A percentile compares a stretch with the other conserved stretches of the same genome.
phyloP scores from a whole-genome alignment of 345 rosid species.

The Schrenkiella parvula region DNA sequence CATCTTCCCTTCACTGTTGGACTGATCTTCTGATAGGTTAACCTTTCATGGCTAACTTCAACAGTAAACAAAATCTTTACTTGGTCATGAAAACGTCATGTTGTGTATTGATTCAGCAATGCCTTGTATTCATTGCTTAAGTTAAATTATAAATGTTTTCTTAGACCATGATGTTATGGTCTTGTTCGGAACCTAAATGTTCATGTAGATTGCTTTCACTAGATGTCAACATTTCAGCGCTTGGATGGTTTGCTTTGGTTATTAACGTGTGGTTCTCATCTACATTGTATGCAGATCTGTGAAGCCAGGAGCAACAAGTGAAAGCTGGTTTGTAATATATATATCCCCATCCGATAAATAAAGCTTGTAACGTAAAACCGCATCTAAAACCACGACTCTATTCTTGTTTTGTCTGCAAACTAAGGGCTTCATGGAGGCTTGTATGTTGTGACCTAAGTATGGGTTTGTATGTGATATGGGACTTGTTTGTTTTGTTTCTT shows the following conservation, averaged over 20 bases:
- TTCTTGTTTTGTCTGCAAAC: slow-evolving; percentile 10
- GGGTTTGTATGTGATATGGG: background rate
- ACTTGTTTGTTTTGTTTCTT: background rate
- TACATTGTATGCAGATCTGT: slow-evolving; percentile 9
- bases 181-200: background rate
- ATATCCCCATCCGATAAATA: background rate
- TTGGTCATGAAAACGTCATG: background rate
- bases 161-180: background rate
- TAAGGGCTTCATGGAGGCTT: slow-evolving; percentile 15
- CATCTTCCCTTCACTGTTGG: background rate
- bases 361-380: slow-evolving; percentile 25
- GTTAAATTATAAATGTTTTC: background rate
- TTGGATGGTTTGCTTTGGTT: background rate
- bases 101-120: background rate
- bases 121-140: background rate
- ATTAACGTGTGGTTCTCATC: background rate
- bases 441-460: slow-evolving; percentile 8
- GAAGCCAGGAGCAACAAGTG: slow-evolving; percentile 16
- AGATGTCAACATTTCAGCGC: background rate
- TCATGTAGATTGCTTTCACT: background rate
- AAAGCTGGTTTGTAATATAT: slow-evolving; percentile 20
- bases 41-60: background rate
- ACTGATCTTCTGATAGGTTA: background rate
- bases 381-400: slow-evolving; percentile 14
- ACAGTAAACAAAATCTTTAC: background rate